Evolutionary conservation across 2,329 filamentous ascomycete genomes (phyloP), one percentile per base, ranked within the genome.

Genomic region (Fusarium dimerum): DNA sequence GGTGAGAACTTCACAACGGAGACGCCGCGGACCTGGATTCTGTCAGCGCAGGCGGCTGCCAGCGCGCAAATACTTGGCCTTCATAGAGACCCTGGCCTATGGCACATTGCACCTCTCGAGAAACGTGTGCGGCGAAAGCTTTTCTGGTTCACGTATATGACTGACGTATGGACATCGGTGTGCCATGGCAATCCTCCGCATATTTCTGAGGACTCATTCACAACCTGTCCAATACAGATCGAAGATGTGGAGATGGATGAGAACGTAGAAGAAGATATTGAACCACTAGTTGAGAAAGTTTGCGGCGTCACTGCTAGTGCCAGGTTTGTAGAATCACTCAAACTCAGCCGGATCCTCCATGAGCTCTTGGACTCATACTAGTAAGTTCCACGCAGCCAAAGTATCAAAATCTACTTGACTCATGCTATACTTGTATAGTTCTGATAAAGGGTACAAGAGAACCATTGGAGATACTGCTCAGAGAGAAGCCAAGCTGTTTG

Each of bases 101-200:
- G 71, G 72, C 68, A 68, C n/a, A 61, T 74, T 38, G 57, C 65
- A 2, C 39, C 50, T 1, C 70, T 67, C 61, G 71, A 74, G 54
- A 68, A 68, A 51, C 61, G 54, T 42, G 45, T 72, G 16, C 59
- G 69, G 16, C 66, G 59, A 52, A 71, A 70, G 54, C 48, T 74
- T 3, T 75, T 69, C 70, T 74, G 70, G 70, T 67, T 66, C 2
- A 68, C 68, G 0, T 69, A 68, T 38, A 43, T 67, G 6, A 63
- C 66, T 12, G 72, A 74, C 41, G 61, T 63, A 5, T 74, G 72
- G 72, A 68, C 71, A 7, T 69, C 71, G 2, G 61, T 74, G 6
- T 70, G 67, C 44, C 72, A 74, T 55, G 72, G 72, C 1, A 72
- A 74, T 47, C 69, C 71, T 13, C 69, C 71, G 1, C 70, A 72